Base-by-base conservation (phyloP, 805 yeast genomes). In the Zygoascus biomembranicola region DNA sequence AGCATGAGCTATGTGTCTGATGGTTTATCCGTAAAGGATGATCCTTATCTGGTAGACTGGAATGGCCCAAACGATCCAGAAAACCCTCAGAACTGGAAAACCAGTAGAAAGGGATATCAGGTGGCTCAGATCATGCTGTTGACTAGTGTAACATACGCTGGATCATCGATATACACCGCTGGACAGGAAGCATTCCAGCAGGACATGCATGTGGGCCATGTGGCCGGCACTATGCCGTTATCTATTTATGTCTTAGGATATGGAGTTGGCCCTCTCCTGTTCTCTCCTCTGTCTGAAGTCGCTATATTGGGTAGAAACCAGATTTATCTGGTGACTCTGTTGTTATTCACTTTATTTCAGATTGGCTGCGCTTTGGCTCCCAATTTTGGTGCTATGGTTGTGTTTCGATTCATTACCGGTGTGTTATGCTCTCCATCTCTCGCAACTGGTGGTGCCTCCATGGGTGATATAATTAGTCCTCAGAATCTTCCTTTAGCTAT, bases 191-290 rank as follows among this genome's bases (percentile, higher is more conserved):
- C 55, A 8, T 66, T 72, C 16, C 59, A 73, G 52, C 66, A 64
- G 59, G 65, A 65, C n/a, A 79, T 67, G 68, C 73, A 73, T 35
- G 69, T 79, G 16, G 76, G 79, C 1, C 54, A 68, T 43, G 77
- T 75, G 13, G 77, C 73, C 0, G 75, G 81, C 2, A 68, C 79
- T n/a, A 68, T 84, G 49, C 75, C 78, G 16, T 75, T 83, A 2
- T 74, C 87, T 0, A 65, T 83, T 11, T 84, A 77, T 57, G 79
- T 84, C n/a, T 64, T 82, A 46, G 90, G 89, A 0, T 77, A 82
- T 60, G 86, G 85, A 0, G 64, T 79, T 10, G 90, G 89, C 0
- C 86, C 87, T 2, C 67, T 82, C 63, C 55, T 83, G 11, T 79
- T 81, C 76, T 85, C 84, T 1, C 85, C 85, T 1, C 59, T 79